phyloP scores from a whole-genome alignment of 2,329 filamentous ascomycete species.

The Plenodomus tracheiphilus region DNA sequence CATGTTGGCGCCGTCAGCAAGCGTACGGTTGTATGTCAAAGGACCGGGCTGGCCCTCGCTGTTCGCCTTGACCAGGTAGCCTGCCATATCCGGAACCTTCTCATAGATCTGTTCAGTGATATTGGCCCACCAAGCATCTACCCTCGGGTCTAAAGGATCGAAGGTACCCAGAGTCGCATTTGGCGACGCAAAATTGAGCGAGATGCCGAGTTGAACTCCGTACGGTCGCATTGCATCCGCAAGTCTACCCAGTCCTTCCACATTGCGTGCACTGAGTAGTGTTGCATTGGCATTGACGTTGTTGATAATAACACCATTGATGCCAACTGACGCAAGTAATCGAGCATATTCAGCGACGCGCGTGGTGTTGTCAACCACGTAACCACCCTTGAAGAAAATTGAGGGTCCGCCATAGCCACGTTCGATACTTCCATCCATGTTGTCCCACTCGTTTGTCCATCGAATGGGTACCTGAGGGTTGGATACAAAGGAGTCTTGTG shows the following conservation, averaged over 20 bases:
- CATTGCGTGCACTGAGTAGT: slow-evolving; percentile 59
- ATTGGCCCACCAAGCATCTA: slow-evolving; percentile 66
- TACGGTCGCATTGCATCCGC: slow-evolving; percentile 69
- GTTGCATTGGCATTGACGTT: slow-evolving; percentile 71
- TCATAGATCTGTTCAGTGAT: slow-evolving; percentile 63
- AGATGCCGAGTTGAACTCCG: slow-evolving; percentile 67
- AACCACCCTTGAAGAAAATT: slow-evolving; percentile 67
- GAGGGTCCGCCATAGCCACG: slow-evolving; percentile 69
- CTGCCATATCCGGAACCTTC: slow-evolving; percentile 67
- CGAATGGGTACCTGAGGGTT: slow-evolving; percentile 65
- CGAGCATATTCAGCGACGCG: slow-evolving; percentile 66
- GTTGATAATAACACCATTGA: slow-evolving; percentile 70
- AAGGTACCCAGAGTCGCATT: slow-evolving; percentile 59
- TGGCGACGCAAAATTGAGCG: slow-evolving; percentile 70
- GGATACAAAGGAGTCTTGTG: slow-evolving; percentile 51
- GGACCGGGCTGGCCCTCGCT: slow-evolving; percentile 74
- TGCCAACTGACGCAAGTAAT: slow-evolving; percentile 65
- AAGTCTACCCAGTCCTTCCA: slow-evolving; percentile 64
- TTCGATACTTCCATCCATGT: slow-evolving; percentile 69
- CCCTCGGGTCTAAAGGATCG: slow-evolving; percentile 64
- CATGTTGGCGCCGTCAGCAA: slow-evolving; percentile 69
- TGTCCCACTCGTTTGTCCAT: slow-evolving; percentile 77
- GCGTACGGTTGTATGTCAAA: slow-evolving; percentile 69
- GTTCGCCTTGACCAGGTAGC: slow-evolving; percentile 72
- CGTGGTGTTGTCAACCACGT: slow-evolving; percentile 61